These are phyloP conservation scores for Sporothrix variecibatus DNA, from an alignment of 2,329 filamentous ascomycete species.

Conservation along the genomic window DNA sequence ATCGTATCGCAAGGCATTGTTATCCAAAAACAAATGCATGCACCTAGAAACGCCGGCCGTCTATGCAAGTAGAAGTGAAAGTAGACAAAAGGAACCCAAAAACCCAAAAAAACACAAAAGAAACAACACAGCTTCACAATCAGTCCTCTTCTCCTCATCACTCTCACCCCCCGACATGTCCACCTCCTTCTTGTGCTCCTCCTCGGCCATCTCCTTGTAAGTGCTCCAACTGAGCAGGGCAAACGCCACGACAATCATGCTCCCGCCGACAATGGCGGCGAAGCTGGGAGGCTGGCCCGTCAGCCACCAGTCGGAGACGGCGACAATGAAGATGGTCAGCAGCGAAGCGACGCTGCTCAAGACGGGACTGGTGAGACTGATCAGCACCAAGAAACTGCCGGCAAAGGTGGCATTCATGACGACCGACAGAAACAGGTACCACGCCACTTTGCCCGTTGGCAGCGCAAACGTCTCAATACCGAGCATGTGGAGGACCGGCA, in stretches of 20 bases:
- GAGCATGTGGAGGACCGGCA: conserved; percentile 78
- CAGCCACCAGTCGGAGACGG: conserved; percentile 83
- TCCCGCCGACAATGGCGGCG: conserved; percentile 77
- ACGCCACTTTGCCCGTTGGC: conserved; percentile 74
- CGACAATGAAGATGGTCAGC: conserved; percentile 95
- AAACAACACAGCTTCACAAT: background rate
- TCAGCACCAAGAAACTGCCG: conserved; percentile 88
- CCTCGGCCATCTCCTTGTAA: conserved; percentile 89
- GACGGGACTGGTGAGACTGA: conserved; percentile 91
- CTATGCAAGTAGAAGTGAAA: background rate
- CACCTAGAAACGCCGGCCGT: background rate
- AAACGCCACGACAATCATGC: conserved; percentile 87
- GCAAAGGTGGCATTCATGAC: conserved; percentile 89
- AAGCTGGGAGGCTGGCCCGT: conserved; percentile 74
- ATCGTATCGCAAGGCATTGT: background rate
- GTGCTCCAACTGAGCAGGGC: conserved; percentile 86
- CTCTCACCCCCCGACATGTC: conserved; percentile 33
- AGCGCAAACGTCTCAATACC: conserved; percentile 82
- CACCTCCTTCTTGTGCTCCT: conserved; percentile 62
- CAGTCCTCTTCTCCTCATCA: conserved; percentile 30
- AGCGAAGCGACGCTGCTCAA: conserved; percentile 89
- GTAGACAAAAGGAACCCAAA: background rate
- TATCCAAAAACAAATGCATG: background rate
- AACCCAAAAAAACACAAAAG: background rate
- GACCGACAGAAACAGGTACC: conserved; percentile 78